These are phyloP conservation scores for Brasilioporus rufonigricans DNA, from an alignment of 768 basidiomycete genomes.

Conservation along the genomic window DNA sequence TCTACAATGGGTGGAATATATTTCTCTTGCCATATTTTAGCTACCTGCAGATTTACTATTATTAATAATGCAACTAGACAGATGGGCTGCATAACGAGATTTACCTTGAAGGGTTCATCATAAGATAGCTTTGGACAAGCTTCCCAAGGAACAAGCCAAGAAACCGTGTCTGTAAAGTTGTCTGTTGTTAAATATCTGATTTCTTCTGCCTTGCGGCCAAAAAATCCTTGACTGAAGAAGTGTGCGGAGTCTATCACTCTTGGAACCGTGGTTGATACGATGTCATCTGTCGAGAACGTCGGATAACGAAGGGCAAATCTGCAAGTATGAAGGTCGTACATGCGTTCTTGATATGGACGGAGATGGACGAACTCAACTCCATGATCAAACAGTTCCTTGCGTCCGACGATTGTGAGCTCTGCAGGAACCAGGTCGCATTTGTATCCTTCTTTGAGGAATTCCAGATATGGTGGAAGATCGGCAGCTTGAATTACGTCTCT, in stretches of 20 bases:
- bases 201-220: no score
- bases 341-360: not conserved
- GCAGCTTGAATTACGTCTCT: constrained; percentile 23
- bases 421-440: constrained; percentile 32
- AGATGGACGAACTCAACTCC: constrained; percentile 34
- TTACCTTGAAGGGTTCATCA: not conserved
- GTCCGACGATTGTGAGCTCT: constrained; percentile 37
- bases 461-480: no score
- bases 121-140: constrained; percentile 27
- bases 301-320: constrained; percentile 26
- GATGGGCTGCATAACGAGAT: not conserved
- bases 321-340: not conserved
- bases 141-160: constrained; percentile 36
- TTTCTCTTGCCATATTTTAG: constrained; percentile 30
- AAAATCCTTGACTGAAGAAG: no score
- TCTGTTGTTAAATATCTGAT: constrained; percentile 29
- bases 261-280: constrained; percentile 13
- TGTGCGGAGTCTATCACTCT: constrained; percentile 36
- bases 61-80: not conserved
- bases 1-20: constrained; percentile 38
- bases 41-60: not conserved
- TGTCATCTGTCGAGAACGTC: no score
- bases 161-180: constrained; percentile 33
- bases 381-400: constrained; percentile 39
- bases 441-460: no score